Evolutionary conservation across 805 yeast genomes (phyloP), one percentile per base, ranked within the genome.

Genomic region (Maudiozyma serrabonitensis): DNA sequence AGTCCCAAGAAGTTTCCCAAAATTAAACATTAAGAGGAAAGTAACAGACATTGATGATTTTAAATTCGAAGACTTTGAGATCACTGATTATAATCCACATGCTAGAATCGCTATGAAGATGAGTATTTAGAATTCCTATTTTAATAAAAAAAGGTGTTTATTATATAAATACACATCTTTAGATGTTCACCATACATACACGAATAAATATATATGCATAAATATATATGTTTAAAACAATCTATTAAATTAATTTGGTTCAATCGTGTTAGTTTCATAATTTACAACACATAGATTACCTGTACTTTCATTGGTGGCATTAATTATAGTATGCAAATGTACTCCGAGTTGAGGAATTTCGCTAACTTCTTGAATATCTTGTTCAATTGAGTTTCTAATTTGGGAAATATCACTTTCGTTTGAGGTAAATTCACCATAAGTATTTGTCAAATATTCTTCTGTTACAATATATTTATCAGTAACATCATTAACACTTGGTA

Each of bases 21-120:
- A 75, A 56, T 73, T 93, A 60, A 70, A 62, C 46, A 84, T 93
- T 54, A 79, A 77, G 49, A 77, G 93, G 52, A 73, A 81, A 7
- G 80, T 91, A 11, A 72, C 69, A 16, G 68, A 75, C 52, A 93
- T 93, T 49, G 98, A 90, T 63, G 96, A 86, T 60, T 93, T 93
- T 73, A 77, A 74, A 58, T 86, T 72, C 58, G 97, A 90, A 50
- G 98, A 93, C 66, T 90, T 93, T 59, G 87, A 82, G 59, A 81
- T 93, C 44, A 70, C 70, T 2, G 87, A 79, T 47, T 93, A 93
- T 66, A 72, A 85, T 47, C 97, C 96, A 2, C 82, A 87, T 61
- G 77, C 80, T 2, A 81, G 81, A 53, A 91, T 93, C 57, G 86
- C 84, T 56, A 93, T 93, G 99, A 84, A 87, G 58, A 93, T 93